Evolutionary conservation across 2,329 filamentous ascomycete genomes (phyloP).

Genomic region (Graphilbum ipis-grandicollis): DNA sequence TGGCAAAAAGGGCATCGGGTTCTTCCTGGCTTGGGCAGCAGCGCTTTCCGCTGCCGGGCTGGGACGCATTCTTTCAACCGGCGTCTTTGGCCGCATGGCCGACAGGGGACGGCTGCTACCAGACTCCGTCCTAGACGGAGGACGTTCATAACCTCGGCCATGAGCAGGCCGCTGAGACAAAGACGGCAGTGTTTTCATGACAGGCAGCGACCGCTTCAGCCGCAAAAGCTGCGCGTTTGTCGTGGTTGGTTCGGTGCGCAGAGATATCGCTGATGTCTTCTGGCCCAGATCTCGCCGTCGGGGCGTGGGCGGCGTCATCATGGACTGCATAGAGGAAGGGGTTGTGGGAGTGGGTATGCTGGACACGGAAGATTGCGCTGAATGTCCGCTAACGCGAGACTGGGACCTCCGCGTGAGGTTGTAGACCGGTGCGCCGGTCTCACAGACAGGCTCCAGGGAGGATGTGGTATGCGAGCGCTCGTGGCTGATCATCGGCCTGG

Average conservation of each 20-base stretch:
- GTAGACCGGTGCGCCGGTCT: slow-evolving; percentile 57
- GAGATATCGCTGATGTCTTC: slow-evolving; percentile 33
- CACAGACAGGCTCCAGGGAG: slow-evolving; percentile 80
- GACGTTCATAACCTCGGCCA: slow-evolving; percentile 33
- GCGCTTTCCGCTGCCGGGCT: slow-evolving; percentile 28
- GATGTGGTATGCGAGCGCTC: slow-evolving; percentile 51
- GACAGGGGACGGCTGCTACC: slow-evolving; percentile 27
- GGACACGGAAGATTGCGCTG: slow-evolving; percentile 49
- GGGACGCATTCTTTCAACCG: slow-evolving; percentile 40
- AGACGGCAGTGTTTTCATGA: slow-evolving; percentile 33
- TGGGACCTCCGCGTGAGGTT: slow-evolving; percentile 43
- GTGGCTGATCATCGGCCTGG: slow-evolving; percentile 51
- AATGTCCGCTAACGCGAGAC: slow-evolving; percentile 47
- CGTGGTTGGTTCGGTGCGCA: slow-evolving; percentile 44
- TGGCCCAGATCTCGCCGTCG: slow-evolving; percentile 40
- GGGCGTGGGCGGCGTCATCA: slow-evolving; percentile 37
- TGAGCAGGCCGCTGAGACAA: slow-evolving; percentile 27
- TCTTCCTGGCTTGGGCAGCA: slow-evolving; percentile 36
- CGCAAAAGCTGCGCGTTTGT: slow-evolving; percentile 48
- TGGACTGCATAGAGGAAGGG: slow-evolving; percentile 33
- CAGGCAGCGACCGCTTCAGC: slow-evolving; percentile 47
- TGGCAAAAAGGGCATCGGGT: slow-evolving; percentile 59
- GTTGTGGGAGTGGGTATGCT: slow-evolving; percentile 45
- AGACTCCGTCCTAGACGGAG: slow-evolving; percentile 42
- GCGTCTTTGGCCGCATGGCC: slow-evolving; percentile 49